Evolutionary conservation across 768 basidiomycete genomes (phyloP).

Genomic region (Podaxis sp.): DNA sequence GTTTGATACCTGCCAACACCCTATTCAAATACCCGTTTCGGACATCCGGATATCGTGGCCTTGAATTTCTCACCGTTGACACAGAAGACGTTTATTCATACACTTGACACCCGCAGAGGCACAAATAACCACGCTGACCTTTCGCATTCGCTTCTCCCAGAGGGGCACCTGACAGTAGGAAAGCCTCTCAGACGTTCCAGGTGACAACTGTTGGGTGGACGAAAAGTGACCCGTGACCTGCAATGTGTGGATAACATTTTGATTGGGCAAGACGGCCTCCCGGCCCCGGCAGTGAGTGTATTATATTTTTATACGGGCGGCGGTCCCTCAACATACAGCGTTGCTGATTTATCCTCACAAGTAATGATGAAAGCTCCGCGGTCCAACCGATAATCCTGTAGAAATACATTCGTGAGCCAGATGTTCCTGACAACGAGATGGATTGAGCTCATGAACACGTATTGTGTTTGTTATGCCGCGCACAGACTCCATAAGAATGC

Average conservation of each 20-base stretch:
- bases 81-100: not conserved
- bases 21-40: not conserved
- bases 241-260: not conserved
- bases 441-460: not conserved
- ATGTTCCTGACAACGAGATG: too few relatives aligned
- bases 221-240: not conserved
- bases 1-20: not conserved
- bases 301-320: not conserved
- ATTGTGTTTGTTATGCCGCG: not conserved
- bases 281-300: not conserved
- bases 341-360: too few relatives aligned
- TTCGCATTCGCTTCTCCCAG: not conserved
- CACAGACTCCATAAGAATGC: too few relatives aligned
- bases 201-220: not conserved
- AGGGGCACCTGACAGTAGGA: slow-evolving; percentile 5
- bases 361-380: too few relatives aligned
- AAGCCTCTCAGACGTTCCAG: not conserved
- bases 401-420: too few relatives aligned
- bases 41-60: not conserved
- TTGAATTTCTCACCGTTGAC: not conserved
- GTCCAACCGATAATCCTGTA: too few relatives aligned
- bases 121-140: not conserved
- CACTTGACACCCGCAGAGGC: not conserved
- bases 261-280: not conserved
- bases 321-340: too few relatives aligned